Percentiles rank a stretch among this genome's conserved stretches.
Evolutionary conservation across 768 basidiomycete species (phyloP).

Genomic region (Phylloporus rhodoxanthus): DNA sequence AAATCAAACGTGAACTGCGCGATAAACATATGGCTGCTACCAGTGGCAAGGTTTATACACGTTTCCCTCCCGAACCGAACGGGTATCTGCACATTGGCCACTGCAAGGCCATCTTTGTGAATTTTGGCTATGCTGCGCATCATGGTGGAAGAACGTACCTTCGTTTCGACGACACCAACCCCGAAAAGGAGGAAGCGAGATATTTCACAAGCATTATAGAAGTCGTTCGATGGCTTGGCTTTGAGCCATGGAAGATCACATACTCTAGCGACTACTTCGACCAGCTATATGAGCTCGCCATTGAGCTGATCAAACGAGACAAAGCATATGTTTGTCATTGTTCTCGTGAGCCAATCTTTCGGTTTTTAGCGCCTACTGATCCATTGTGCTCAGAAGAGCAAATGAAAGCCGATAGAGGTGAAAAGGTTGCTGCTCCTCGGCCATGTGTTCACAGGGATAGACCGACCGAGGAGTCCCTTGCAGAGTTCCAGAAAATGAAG

Average conservation of each 20-base stretch:
- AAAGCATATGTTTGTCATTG: slow-evolving; percentile 97
- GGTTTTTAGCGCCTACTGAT: slow-evolving; percentile 2
- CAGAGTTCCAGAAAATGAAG: slow-evolving; percentile 90
- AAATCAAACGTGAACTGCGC: slow-evolving; percentile 70
- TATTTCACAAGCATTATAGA: slow-evolving; percentile 98
- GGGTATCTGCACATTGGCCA: slow-evolving; percentile 95
- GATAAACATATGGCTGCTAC: slow-evolving; percentile 79
- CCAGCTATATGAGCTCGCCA: slow-evolving; percentile 76
- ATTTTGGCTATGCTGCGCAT: slow-evolving; percentile 97
- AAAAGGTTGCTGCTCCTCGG: slow-evolving; percentile 70
- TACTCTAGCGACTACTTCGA: slow-evolving; percentile 98
- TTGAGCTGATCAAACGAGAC: slow-evolving; percentile 81
- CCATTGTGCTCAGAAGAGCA: slow-evolving; percentile 65
- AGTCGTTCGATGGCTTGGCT: slow-evolving; percentile 94
- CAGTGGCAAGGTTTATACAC: slow-evolving; percentile 80
- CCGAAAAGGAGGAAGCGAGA: slow-evolving; percentile 91
- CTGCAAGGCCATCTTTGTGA: slow-evolving; percentile 96
- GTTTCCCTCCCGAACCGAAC: slow-evolving; percentile 98
- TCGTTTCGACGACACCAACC: slow-evolving; percentile 97
- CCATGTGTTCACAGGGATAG: slow-evolving; percentile 85
- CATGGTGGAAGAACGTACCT: slow-evolving; percentile 90
- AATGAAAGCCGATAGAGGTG: slow-evolving; percentile 84
- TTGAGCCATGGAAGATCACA: slow-evolving; percentile 97
- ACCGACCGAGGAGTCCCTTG: slow-evolving; percentile 80
- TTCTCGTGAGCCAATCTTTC: slow-evolving; percentile 58